Evolutionary conservation across 73 alveolate species (phyloP).

Genomic region (Paraurostyla sp.): DNA sequence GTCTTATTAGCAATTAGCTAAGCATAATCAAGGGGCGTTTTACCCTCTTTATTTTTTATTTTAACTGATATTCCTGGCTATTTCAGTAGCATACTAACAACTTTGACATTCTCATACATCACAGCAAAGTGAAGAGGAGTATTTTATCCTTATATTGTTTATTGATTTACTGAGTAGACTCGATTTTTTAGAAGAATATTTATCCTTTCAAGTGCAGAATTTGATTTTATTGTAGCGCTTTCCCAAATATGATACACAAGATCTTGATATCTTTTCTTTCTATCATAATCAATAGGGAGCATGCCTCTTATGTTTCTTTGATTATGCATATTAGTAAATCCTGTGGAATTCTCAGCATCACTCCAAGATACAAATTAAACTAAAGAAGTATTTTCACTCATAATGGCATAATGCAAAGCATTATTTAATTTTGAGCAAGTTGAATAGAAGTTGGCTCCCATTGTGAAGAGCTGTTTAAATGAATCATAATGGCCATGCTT

Average conservation of each 20-base stretch:
- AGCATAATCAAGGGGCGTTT: slow-evolving; percentile 3
- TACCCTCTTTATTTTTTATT: slow-evolving; percentile 29
- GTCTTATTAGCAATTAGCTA: slow-evolving; percentile 28
- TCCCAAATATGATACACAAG: slow-evolving; percentile 32
- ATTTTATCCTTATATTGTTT: slow-evolving; percentile 31
- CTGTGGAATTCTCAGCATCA: slow-evolving; percentile 59
- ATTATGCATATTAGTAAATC: neutral
- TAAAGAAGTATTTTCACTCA: slow-evolving; percentile 41
- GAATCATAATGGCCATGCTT: neutral
- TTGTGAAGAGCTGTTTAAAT: neutral
- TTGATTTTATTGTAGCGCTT: neutral
- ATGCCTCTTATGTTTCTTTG: slow-evolving; percentile 39
- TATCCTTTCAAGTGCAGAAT: neutral
- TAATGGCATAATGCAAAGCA: slow-evolving; percentile 56
- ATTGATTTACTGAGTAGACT: neutral
- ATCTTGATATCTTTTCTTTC: slow-evolving; percentile 16
- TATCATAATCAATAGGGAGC: slow-evolving; percentile 52
- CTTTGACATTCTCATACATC: slow-evolving; percentile 43
- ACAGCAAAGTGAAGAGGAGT: slow-evolving; percentile 62
- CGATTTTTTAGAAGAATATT: neutral
- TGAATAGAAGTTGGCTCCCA: slow-evolving; percentile 38
- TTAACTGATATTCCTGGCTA: slow-evolving; percentile 9
- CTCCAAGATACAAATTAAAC: slow-evolving; percentile 19
- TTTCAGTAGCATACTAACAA: neutral
- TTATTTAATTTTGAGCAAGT: slow-evolving; percentile 39